Base-by-base conservation (phyloP, 2,329 filamentous ascomycete genomes). In the Fusarium pseudograminearum region DNA sequence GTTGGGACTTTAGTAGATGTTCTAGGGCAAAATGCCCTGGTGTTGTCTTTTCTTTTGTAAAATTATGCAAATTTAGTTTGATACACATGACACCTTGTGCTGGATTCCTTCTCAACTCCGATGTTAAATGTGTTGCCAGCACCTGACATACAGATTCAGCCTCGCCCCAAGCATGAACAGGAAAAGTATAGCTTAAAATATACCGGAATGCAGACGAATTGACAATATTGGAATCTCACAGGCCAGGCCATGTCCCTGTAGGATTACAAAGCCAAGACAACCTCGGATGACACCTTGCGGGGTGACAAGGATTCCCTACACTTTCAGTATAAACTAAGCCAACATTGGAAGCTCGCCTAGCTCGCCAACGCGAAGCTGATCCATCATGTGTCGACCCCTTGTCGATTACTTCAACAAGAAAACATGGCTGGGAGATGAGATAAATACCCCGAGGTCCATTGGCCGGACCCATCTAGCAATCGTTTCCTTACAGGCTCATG, bases 231-330 rank as follows among this genome's bases (percentile, higher is more conserved):
- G 18, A 28, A 26, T 62, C 59, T 66, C 61, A 66, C 54, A 65
- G 53, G 62, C 40, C 54, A 65, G 53, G 62, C 31, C 28, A 36
- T 34, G 22, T 28, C 22, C 40, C 15, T 28, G 15, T n/a, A 20
- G 7, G 18, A 51, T 28, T 28, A 38, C 34, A 34, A 52, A 42
- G 53, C 41, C 26, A 58, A 68, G 53, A 59, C 44, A 65, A 56
- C 66, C 67, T 69, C 67, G 66, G 66, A 60, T 45, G 28, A 41
- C 11, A 33, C 22, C 53, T 53, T 68, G 67, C 58, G 67, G 67
- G 67, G 67, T 70, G 70, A 28, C 67, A 54, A 47, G 67, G 55
- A 44, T 65, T 65, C 57, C 41, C 52, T 44, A 64, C 58, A 48
- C n/a, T 33, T 10, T 26, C 18, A 33, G 7, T n/a, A 33, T 24